Conservation (phyloP, 2,329 filamentous ascomycete genomes). For the Kalmusia sp. region DNA sequence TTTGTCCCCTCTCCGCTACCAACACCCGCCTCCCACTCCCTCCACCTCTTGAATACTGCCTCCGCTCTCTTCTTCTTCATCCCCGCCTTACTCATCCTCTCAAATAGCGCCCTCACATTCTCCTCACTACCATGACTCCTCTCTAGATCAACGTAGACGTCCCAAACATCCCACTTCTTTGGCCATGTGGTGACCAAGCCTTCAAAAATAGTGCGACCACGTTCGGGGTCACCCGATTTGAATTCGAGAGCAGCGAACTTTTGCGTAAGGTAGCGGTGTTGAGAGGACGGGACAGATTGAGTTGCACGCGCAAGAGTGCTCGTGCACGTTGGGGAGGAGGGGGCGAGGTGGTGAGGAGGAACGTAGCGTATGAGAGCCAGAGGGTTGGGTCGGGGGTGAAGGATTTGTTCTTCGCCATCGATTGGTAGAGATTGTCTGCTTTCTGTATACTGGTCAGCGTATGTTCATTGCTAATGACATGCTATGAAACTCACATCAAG, state of each 20-base stretch:
- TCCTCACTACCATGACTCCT: constrained; percentile 63
- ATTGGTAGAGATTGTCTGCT: constrained; percentile 87
- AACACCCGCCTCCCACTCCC: constrained; percentile 78
- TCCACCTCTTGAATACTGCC: constrained; percentile 92
- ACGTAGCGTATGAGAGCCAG: constrained; percentile 95
- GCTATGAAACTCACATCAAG: constrained; percentile 68
- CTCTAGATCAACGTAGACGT: constrained; percentile 87
- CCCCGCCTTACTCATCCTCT: constrained; percentile 69
- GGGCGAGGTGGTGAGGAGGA: constrained; percentile 79
- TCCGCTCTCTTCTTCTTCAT: constrained; percentile 84
- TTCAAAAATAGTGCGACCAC: constrained; percentile 93
- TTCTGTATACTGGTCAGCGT: constrained; percentile 62
- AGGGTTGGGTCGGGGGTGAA: constrained; percentile 80
- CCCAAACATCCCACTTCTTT: constrained; percentile 92
- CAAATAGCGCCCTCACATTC: constrained; percentile 77
- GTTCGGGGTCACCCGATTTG: constrained; percentile 86
- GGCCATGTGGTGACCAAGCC: constrained; percentile 83
- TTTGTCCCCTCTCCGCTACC: constrained; percentile 75
- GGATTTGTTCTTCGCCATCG: constrained; percentile 82
- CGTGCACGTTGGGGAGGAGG: constrained; percentile 79
- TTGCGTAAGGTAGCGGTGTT: constrained; percentile 77
- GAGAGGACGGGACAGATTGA: constrained; percentile 76
- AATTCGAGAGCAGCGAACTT: constrained; percentile 95
- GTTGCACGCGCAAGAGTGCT: constrained; percentile 80
- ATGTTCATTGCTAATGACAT: constrained; percentile 12